Conservation (phyloP, 306 rosid species). For the Quercus ilex region DNA sequence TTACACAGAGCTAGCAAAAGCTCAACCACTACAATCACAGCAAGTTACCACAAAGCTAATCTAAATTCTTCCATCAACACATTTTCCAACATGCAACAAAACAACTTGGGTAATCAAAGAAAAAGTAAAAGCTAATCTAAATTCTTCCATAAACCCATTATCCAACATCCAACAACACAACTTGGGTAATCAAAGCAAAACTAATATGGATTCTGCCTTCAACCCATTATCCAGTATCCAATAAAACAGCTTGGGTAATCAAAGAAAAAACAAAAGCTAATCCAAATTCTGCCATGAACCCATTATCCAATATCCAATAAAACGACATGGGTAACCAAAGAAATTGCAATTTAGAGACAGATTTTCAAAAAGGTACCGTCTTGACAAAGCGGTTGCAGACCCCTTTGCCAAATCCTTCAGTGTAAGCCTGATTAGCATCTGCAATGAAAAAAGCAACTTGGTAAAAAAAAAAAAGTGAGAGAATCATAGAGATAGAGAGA, state of each 20-base stretch:
- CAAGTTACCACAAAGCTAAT: too few relatives aligned
- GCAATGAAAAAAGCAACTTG: neutral
- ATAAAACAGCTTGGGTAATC: neutral
- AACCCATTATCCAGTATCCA: neutral
- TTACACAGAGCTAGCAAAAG: too few relatives aligned
- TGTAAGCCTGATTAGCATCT: conserved; percentile 30
- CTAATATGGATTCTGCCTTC: too few relatives aligned
- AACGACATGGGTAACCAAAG: neutral
- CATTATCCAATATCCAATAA: neutral
- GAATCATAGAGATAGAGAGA: neutral
- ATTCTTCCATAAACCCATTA: conserved; percentile 6
- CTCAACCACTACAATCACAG: too few relatives aligned
- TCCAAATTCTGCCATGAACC: conserved; percentile 3
- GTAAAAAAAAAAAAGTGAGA: neutral
- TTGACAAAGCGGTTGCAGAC: conserved; percentile 65
- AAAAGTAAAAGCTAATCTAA: neutral
- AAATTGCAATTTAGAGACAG: neutral
- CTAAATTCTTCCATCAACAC: too few relatives aligned
- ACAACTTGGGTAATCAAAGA: neutral
- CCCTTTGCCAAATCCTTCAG: conserved; percentile 27
- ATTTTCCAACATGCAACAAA: too few relatives aligned
- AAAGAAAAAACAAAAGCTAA: neutral
- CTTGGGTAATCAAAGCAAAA: neutral
- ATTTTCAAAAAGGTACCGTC: conserved; percentile 31
- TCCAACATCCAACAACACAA: neutral